Conservation (phyloP, 2,329 filamentous ascomycete genomes). For the Trichoderma guizhouense region DNA sequence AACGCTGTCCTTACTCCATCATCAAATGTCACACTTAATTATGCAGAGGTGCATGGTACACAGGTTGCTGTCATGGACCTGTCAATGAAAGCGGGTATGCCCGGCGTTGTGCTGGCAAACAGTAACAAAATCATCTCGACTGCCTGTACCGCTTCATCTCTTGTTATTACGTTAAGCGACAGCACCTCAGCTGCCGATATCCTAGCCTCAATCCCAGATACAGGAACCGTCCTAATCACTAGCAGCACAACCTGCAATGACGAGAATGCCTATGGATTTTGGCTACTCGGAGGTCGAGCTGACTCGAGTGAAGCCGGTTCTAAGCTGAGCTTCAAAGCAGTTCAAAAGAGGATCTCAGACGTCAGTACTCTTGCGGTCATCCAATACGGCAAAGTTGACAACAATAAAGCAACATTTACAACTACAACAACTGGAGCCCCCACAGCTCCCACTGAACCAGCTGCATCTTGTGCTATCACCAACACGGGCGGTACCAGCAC, state of each 20-base stretch:
- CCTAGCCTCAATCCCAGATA: not conserved
- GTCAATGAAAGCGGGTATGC: not conserved
- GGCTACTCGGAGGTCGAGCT: not conserved
- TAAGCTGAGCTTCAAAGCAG: not conserved
- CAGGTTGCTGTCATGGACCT: not conserved
- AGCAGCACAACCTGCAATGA: not conserved
- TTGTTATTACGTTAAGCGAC: not conserved
- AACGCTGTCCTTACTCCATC: no score
- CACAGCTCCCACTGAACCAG: not conserved
- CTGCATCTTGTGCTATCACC: not conserved
- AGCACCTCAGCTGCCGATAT: not conserved
- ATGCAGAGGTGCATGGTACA: not conserved
- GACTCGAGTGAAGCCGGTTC: not conserved
- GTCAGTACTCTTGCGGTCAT: not conserved
- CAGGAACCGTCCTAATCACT: not conserved
- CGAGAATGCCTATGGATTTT: not conserved
- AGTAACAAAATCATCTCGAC: not conserved
- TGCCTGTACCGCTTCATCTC: not conserved
- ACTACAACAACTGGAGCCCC: not conserved
- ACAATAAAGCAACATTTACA: not conserved
- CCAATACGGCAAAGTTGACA: not conserved
- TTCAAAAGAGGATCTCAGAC: not conserved
- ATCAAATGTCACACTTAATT: no score
- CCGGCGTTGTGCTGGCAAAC: not conserved
- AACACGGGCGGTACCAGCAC: not conserved